Percentiles rank a stretch among this genome's conserved stretches.
Conservation (phyloP, 1,139 yeast genomes). For the Yamadazyma taylorii region DNA sequence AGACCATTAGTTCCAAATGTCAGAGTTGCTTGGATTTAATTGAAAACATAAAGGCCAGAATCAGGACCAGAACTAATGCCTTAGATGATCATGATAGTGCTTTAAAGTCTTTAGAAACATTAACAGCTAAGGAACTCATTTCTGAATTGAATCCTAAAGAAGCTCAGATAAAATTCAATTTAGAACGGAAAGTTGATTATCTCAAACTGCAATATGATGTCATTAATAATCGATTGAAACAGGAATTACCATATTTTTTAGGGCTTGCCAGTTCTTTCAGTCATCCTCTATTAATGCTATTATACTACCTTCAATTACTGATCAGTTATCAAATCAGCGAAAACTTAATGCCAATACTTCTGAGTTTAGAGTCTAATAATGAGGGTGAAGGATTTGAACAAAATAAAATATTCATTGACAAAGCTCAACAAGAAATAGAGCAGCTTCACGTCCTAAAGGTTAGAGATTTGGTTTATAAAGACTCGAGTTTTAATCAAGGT, state of each 20-base stretch:
- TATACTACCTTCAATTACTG: constrained; percentile 20
- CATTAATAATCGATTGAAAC: constrained; percentile 32
- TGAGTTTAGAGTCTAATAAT: neutral
- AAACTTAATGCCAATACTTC: constrained; percentile 1
- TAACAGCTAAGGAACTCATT: constrained; percentile 24
- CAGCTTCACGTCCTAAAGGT: constrained; percentile 22
- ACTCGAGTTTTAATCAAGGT: no score
- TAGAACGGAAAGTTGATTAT: constrained; percentile 34
- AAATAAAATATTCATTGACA: neutral
- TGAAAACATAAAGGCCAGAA: constrained; percentile 25
- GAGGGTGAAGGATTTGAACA: neutral
- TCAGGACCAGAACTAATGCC: constrained; percentile 30
- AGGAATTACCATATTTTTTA: constrained; percentile 41
- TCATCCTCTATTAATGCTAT: constrained; percentile 6
- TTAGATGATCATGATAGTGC: constrained; percentile 38
- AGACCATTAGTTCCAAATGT: constrained; percentile 3
- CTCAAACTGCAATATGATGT: constrained; percentile 27
- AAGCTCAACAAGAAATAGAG: constrained; percentile 19
- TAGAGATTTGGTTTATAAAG: no score
- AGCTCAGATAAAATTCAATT: constrained; percentile 26
- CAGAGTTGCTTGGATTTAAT: constrained; percentile 19
- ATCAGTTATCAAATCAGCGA: constrained; percentile 28
- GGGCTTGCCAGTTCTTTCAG: constrained; percentile 21
- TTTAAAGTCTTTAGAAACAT: constrained; percentile 24
- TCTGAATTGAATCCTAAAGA: constrained; percentile 29